phyloP scores from a whole-genome alignment of 1,284 basidiomycete genomes.

The Exsudoporus floridanus region DNA sequence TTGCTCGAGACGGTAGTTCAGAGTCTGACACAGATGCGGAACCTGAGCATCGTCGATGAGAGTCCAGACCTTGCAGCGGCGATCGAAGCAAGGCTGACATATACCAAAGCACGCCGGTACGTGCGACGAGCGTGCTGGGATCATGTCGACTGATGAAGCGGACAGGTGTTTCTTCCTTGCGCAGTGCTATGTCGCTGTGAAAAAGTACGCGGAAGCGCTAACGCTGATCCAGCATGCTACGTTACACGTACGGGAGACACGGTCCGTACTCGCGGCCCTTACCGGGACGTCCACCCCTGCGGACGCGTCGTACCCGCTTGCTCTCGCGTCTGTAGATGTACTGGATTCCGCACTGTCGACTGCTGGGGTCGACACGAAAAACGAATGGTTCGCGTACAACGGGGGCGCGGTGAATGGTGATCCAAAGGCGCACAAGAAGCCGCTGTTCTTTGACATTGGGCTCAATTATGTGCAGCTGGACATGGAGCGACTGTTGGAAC shows the following conservation, averaged over 20 bases:
- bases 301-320: constrained; percentile 55
- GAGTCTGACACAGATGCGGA: constrained; percentile 79
- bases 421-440: constrained; percentile 65
- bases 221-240: constrained; percentile 65
- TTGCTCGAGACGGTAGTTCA: constrained; percentile 84
- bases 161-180: constrained; percentile 68
- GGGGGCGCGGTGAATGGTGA: constrained; percentile 54
- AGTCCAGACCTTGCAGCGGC: constrained; percentile 77
- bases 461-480: constrained; percentile 87
- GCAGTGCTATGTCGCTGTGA: constrained; percentile 65
- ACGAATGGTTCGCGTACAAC: constrained; percentile 77
- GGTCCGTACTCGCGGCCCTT: constrained; percentile 45
- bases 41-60: constrained; percentile 83
- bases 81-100: constrained; percentile 73
- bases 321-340: constrained; percentile 41
- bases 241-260: constrained; percentile 70
- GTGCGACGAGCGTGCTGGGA: constrained; percentile 17
- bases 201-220: constrained; percentile 71
- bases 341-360: constrained; percentile 52
- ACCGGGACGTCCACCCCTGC: constrained; percentile 43
- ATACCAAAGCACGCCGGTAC: constrained; percentile 73
- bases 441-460: constrained; percentile 91
- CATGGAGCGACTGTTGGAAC: constrained; percentile 71
- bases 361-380: constrained; percentile 62
- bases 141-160: constrained; percentile 1